phyloP scores from a whole-genome alignment of 148 eudicot species.

The Nepenthes gracilis region DNA sequence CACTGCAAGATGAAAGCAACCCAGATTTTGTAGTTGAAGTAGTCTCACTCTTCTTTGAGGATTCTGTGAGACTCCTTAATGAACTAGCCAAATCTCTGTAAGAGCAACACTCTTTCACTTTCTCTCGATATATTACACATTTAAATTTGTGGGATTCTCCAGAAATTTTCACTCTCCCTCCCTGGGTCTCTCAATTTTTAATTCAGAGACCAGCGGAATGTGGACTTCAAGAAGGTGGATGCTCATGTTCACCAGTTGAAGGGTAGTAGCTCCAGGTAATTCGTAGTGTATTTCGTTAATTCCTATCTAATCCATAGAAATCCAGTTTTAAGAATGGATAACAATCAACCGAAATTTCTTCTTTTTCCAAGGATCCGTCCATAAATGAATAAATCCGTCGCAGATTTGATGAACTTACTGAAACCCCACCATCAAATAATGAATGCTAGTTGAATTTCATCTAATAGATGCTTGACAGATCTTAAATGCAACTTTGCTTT shows the following conservation, averaged over 20 bases:
- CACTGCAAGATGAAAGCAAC: slow-evolving; percentile 70
- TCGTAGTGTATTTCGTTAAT: background rate
- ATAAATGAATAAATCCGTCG: too few relatives aligned
- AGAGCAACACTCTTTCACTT: slow-evolving; percentile 3
- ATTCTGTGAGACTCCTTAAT: slow-evolving; percentile 58
- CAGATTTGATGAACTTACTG: too few relatives aligned
- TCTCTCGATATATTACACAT: background rate
- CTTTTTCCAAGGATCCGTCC: too few relatives aligned
- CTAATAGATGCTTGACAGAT: too few relatives aligned
- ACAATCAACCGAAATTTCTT: too few relatives aligned
- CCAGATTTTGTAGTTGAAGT: slow-evolving; percentile 79
- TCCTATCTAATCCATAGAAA: background rate
- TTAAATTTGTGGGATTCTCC: background rate
- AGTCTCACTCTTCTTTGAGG: slow-evolving; percentile 60
- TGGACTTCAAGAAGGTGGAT: slow-evolving; percentile 64
- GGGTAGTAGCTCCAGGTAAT: slow-evolving; percentile 85
- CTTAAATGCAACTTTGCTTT: background rate
- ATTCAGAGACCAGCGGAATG: slow-evolving; percentile 44
- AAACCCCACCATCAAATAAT: background rate
- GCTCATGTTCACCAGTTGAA: slow-evolving; percentile 75
- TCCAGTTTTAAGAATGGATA: background rate
- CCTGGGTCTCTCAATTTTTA: background rate
- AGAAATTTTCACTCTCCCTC: background rate
- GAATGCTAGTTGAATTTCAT: too few relatives aligned
- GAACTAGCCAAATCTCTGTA: slow-evolving; percentile 43